Evolutionary conservation across 108 stramenopile species (phyloP).

Genomic region (Nitzschia palea): DNA sequence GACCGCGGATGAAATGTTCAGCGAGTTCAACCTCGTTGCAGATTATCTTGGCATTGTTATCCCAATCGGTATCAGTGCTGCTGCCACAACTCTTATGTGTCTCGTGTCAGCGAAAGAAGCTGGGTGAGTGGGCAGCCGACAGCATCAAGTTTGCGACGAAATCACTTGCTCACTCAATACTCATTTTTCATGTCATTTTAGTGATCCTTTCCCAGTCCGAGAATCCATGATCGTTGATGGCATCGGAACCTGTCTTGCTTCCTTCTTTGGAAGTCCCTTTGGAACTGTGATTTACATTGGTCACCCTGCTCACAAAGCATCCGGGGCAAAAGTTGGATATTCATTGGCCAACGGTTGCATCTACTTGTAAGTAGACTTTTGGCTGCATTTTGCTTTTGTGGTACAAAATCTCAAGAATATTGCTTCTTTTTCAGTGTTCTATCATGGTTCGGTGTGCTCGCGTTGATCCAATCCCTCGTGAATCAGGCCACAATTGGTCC

Average conservation of each 20-base stretch:
- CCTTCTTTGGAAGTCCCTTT: conserved; percentile 63
- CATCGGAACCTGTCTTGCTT: conserved; percentile 57
- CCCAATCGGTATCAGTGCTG: conserved; percentile 49
- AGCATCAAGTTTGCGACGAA: too few relatives aligned
- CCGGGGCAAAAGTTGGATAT: conserved; percentile 60
- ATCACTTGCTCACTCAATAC: too few relatives aligned
- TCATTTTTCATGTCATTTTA: too few relatives aligned
- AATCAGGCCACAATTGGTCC: conserved; percentile 42
- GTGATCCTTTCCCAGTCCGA: conserved; percentile 51
- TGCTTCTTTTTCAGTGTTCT: conserved; percentile 21
- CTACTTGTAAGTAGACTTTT: conserved; percentile 28
- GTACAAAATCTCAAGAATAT: not conserved
- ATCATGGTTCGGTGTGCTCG: conserved; percentile 43
- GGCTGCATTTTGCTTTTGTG: not conserved
- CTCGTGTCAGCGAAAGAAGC: conserved; percentile 54
- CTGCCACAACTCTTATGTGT: conserved; percentile 44
- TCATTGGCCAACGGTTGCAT: conserved; percentile 49
- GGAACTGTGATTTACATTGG: conserved; percentile 70
- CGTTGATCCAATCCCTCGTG: conserved; percentile 31
- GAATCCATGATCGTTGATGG: conserved; percentile 72
- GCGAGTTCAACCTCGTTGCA: conserved; percentile 28
- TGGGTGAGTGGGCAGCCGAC: too few relatives aligned
- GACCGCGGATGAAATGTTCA: conserved; percentile 34
- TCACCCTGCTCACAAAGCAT: conserved; percentile 66
- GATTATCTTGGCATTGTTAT: conserved; percentile 58